phyloP scores from a whole-genome alignment of 2,329 filamentous ascomycete species.

The Talaromyces sp. region DNA sequence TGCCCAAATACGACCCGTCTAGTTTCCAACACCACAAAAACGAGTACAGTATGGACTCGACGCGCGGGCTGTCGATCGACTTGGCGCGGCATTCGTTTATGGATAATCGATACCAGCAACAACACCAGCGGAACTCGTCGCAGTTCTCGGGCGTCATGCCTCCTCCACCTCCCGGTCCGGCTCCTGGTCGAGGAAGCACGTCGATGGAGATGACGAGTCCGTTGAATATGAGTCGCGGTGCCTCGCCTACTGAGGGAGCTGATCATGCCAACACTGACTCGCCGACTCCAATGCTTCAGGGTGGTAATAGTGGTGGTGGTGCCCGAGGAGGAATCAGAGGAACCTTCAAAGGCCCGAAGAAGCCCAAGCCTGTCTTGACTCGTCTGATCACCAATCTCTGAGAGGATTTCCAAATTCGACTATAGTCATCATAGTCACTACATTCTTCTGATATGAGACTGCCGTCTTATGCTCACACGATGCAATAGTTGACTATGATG shows the following conservation, averaged over 20 bases:
- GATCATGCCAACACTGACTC: not conserved
- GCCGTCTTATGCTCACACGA: not conserved
- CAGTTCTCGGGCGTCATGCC: slow-evolving; percentile 4
- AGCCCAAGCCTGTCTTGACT: slow-evolving; percentile 30
- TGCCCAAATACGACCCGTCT: slow-evolving; percentile 32
- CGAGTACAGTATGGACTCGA: slow-evolving; percentile 6
- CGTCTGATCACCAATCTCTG: slow-evolving; percentile 27
- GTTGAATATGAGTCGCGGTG: not conserved
- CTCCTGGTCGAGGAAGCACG: not conserved
- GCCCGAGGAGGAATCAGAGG: not conserved
- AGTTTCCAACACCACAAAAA: slow-evolving; percentile 17
- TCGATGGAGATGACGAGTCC: not conserved
- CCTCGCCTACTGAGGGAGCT: not conserved
- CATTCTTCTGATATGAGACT: not conserved
- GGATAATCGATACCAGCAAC: not conserved
- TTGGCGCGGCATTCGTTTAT: slow-evolving; percentile 7
- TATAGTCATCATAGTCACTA: not conserved
- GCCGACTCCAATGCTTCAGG: not conserved
- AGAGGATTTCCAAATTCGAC: not conserved
- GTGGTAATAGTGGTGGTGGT: not conserved
- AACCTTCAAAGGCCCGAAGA: slow-evolving; percentile 4
- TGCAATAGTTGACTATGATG: not conserved
- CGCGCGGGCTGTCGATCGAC: slow-evolving; percentile 8
- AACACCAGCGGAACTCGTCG: slow-evolving; percentile 5
- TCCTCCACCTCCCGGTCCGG: not conserved